A percentile compares a stretch with the other conserved stretches of the same genome.
Evolutionary conservation across 1,139 yeast genomes (phyloP).

Genomic region (Kurtzmaniella quercitrusa): DNA sequence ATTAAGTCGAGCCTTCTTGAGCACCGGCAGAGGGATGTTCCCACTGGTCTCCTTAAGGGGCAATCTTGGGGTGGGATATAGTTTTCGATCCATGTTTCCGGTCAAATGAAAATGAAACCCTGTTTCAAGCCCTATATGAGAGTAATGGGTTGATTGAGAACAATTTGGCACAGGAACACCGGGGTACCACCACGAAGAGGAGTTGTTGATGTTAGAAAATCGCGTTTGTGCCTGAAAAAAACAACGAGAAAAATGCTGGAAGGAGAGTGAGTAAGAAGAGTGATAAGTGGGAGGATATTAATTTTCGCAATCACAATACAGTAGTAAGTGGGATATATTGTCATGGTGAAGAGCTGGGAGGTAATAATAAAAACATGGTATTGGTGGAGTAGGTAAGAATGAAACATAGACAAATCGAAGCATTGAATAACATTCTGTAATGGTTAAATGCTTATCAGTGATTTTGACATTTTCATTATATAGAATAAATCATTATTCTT

Average conservation of each 20-base stretch:
- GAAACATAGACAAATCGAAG: too few species aligned
- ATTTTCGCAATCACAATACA: too few species aligned
- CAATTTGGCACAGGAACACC: not conserved
- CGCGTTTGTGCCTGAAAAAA: constrained; percentile 2
- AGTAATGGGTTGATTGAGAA: not conserved
- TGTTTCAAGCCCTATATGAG: not conserved
- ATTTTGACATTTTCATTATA: too few species aligned
- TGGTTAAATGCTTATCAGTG: too few species aligned
- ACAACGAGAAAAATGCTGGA: not conserved
- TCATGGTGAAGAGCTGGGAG: too few species aligned
- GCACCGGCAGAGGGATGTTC: constrained; percentile 38
- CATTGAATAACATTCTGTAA: too few species aligned
- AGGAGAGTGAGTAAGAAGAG: not conserved
- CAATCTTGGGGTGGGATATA: constrained; percentile 18
- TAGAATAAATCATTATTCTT: too few species aligned
- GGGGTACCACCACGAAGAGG: not conserved
- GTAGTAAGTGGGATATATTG: too few species aligned
- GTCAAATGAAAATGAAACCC: not conserved
- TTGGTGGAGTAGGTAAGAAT: too few species aligned
- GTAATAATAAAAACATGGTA: too few species aligned
- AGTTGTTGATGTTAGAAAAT: constrained; percentile 3
- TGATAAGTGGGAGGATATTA: not conserved
- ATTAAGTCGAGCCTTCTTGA: constrained; percentile 27
- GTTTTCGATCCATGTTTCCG: not conserved
- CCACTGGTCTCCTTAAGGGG: constrained; percentile 43